Conservation (phyloP, 768 basidiomycete genomes). For the Agaricus subrufescens region DNA sequence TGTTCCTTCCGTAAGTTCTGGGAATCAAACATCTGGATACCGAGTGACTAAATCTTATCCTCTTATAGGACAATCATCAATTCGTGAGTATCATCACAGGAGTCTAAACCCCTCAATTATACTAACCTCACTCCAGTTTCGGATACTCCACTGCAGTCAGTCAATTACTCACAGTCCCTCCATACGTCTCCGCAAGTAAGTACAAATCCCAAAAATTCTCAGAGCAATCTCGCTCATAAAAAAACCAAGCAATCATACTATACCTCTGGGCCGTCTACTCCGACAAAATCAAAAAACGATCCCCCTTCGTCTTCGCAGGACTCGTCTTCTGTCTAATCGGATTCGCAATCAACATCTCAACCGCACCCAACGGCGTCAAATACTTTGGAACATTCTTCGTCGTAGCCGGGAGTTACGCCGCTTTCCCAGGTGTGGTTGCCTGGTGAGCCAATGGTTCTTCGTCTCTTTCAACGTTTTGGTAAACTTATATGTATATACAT, state of each 20-base stretch:
- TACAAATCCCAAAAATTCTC: background rate
- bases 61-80: conserved; percentile 53
- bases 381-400: conserved; percentile 72
- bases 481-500: background rate
- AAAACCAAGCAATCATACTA: conserved; percentile 43
- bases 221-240: background rate
- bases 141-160: conserved; percentile 52
- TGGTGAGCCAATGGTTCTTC: conserved; percentile 39
- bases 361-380: conserved; percentile 47
- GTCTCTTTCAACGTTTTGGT: background rate
- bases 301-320: conserved; percentile 52
- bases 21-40: background rate
- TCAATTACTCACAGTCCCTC: conserved; percentile 65
- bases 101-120: background rate
- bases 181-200: conserved; percentile 60
- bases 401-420: conserved; percentile 58
- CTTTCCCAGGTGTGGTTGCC: conserved; percentile 54
- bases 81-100: conserved; percentile 23
- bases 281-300: conserved; percentile 50
- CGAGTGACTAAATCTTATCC: background rate
- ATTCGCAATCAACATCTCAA: conserved; percentile 60
- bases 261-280: conserved; percentile 52
- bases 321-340: conserved; percentile 50
- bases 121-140: conserved; percentile 33
- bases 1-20: conserved; percentile 59